These are phyloP conservation scores for Cutaneotrichosporon dermatis DNA, from an alignment of 1,284 basidiomycete species.

Conservation along the genomic window DNA sequence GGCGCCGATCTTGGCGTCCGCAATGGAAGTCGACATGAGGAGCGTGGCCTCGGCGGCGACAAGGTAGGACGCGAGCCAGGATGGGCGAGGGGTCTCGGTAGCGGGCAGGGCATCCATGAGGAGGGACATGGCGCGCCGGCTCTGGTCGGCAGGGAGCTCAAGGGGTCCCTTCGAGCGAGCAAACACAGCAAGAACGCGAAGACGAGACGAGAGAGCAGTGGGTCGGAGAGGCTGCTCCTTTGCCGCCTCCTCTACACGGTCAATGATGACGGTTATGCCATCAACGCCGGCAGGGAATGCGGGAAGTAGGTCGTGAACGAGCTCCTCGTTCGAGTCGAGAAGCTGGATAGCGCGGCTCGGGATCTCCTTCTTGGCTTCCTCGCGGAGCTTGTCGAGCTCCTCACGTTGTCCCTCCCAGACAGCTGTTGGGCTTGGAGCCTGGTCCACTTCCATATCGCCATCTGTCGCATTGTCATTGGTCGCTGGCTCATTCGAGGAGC, in stretches of 20 bases:
- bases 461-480: conserved; percentile 21
- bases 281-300: conserved; percentile 59
- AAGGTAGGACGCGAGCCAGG: conserved; percentile 78
- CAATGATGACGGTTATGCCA: conserved; percentile 33
- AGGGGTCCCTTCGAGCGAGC: conserved; percentile 14
- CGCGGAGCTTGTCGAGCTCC: conserved; percentile 64
- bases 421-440: conserved; percentile 10
- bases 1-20: conserved; percentile 47
- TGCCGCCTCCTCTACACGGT: conserved; percentile 19
- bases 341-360: conserved; percentile 67
- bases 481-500: not conserved
- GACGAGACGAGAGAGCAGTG: conserved; percentile 66
- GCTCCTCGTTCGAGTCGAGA: conserved; percentile 77
- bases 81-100: conserved; percentile 52
- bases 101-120: conserved; percentile 60
- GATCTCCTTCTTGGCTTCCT: conserved; percentile 62
- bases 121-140: conserved; percentile 56
- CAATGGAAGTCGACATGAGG: conserved; percentile 67
- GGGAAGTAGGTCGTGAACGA: conserved; percentile 83
- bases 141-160: conserved; percentile 36
- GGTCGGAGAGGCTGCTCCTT: conserved; percentile 53
- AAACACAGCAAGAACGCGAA: conserved; percentile 78
- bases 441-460: conserved; percentile 18
- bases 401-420: conserved; percentile 15
- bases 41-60: conserved; percentile 74